Conservation (phyloP, 2,329 filamentous ascomycete species). For the Xylariaceae sp. region DNA sequence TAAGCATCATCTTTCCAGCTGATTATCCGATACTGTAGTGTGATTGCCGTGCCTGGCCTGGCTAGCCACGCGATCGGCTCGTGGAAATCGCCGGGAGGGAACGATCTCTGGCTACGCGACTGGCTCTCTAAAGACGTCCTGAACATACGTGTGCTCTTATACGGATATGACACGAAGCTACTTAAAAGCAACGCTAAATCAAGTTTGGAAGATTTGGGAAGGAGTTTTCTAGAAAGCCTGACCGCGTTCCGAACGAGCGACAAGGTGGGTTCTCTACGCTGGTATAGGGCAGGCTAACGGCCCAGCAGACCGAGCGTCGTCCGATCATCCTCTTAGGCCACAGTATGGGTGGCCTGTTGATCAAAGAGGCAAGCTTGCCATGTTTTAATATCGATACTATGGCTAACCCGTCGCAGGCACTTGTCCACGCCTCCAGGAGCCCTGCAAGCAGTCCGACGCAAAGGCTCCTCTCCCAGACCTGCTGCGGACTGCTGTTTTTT, state of each 20-base stretch:
- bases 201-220: background rate
- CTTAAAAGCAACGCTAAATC: constrained; percentile 18
- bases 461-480: constrained; percentile 14
- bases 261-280: background rate
- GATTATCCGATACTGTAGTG: constrained; percentile 10
- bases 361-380: constrained; percentile 23
- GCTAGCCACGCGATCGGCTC: constrained; percentile 29
- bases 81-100: constrained; percentile 24
- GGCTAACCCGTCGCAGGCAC: background rate
- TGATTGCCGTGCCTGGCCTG: constrained; percentile 29
- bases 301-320: constrained; percentile 10
- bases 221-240: background rate
- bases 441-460: background rate
- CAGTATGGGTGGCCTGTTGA: constrained; percentile 26
- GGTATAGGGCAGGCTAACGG: background rate
- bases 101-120: constrained; percentile 30
- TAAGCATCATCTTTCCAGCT: background rate
- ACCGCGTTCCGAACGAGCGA: background rate
- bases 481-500: constrained; percentile 26
- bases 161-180: constrained; percentile 30
- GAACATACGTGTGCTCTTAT: constrained; percentile 24
- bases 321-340: constrained; percentile 26
- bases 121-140: constrained; percentile 23
- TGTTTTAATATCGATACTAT: constrained; percentile 5
- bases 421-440: background rate